Percentiles rank a stretch among this genome's conserved stretches.
Conservation (phyloP, 1,284 basidiomycete genomes). For the Caloboletus firmus region DNA sequence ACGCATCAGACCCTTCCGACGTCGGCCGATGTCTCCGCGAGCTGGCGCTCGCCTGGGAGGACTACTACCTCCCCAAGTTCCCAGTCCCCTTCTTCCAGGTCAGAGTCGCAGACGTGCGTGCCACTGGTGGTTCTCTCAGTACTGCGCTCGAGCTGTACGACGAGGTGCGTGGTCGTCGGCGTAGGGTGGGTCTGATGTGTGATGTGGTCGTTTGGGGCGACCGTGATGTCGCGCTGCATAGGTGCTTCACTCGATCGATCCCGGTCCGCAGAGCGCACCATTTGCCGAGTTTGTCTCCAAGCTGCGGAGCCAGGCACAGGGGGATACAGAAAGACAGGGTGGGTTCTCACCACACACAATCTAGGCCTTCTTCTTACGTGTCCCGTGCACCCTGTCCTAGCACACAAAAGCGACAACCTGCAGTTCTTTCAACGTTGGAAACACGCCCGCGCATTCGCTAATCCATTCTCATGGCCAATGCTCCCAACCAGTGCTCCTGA, state of each 20-base stretch:
- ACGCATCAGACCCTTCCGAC: conserved; percentile 15
- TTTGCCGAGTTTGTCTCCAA: conserved; percentile 28
- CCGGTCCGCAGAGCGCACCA: conserved; percentile 12
- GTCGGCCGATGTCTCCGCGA: conserved; percentile 26
- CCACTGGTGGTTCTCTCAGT: conserved; percentile 32
- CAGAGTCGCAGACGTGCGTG: conserved; percentile 34
- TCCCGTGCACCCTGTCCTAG: conserved; percentile 5
- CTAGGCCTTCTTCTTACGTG: not conserved
- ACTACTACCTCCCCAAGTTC: conserved; percentile 33
- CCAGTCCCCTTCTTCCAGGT: conserved; percentile 36
- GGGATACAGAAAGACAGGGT: conserved; percentile 31
- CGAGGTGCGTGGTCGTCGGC: conserved; percentile 23
- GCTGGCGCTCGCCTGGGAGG: conserved; percentile 33
- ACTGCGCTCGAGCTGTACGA: conserved; percentile 32
- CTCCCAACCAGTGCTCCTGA: conserved; percentile 27
- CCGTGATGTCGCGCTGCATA: conserved; percentile 2
- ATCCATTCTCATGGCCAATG: conserved; percentile 36
- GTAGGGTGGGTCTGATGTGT: not conserved
- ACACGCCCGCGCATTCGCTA: conserved; percentile 33
- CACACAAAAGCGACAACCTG: conserved; percentile 20
- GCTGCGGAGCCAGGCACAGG: conserved; percentile 26
- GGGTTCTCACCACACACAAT: conserved; percentile 1
- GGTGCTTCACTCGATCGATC: conserved; percentile 27
- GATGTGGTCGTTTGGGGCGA: not conserved
- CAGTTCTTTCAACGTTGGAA: conserved; percentile 36